These are phyloP conservation scores for Eremochloa ophiuroides DNA, from an alignment of 176 grass and related monocot genomes.

Conservation along the genomic window DNA sequence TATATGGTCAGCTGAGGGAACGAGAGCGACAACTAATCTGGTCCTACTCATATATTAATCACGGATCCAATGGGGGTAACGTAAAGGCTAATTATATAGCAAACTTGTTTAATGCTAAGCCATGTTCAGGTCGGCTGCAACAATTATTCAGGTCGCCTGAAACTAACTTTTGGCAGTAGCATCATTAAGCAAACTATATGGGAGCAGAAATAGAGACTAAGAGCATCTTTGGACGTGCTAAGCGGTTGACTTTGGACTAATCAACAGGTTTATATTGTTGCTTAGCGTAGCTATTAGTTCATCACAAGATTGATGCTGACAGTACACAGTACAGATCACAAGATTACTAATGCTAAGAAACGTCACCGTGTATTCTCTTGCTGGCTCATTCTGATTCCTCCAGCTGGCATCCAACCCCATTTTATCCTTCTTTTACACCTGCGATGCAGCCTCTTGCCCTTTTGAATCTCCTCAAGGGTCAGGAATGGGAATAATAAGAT, in stretches of 20 bases:
- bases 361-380: background rate
- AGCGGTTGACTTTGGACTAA: slow-evolving; percentile 7
- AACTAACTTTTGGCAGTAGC: background rate
- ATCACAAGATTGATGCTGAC: background rate
- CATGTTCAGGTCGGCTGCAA: background rate
- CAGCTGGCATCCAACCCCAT: background rate
- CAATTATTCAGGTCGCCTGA: background rate
- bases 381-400: slow-evolving; percentile 16
- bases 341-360: background rate
- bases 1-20: background rate
- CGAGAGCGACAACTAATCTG: background rate
- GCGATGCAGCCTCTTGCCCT: background rate
- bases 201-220: background rate
- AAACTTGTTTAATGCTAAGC: background rate
- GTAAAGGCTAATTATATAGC: background rate
- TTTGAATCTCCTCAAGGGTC: background rate
- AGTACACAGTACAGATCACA: background rate
- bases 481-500: background rate
- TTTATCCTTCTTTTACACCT: background rate
- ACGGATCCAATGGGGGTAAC: background rate
- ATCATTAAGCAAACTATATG: background rate
- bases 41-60: background rate
- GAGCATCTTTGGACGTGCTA: background rate
- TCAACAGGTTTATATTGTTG: background rate
- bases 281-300: background rate